Conservation (phyloP, 345 rosid genomes). For the Eucalyptus grandis region DNA sequence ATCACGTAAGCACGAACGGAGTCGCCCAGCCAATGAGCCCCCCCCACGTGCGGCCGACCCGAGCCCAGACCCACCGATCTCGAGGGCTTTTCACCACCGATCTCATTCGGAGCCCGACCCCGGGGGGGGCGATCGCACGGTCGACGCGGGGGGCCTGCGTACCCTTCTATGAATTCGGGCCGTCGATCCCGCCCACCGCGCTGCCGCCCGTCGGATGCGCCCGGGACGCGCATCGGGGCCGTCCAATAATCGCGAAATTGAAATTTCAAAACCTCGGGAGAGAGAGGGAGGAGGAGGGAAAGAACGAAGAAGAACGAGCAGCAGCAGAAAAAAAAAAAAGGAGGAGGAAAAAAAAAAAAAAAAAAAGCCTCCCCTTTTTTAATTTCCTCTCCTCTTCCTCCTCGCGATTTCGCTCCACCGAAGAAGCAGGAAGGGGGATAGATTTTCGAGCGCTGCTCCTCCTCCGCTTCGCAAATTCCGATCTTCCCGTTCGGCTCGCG, state of each 20-base stretch:
- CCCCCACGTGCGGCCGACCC: not conserved
- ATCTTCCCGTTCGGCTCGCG: not conserved
- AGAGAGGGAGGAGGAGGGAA: conserved; percentile 73
- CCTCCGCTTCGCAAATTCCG: not conserved
- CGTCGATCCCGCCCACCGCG: conserved; percentile 28
- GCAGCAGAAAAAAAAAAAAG: not conserved
- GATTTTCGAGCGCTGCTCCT: not conserved
- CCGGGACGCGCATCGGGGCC: conserved; percentile 32
- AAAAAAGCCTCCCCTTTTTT: conserved; percentile 4
- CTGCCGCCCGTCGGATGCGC: conserved; percentile 26
- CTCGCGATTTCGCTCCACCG: not conserved
- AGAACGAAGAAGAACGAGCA: conserved; percentile 9
- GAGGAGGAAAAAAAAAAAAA: too few relatives aligned
- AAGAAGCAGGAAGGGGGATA: not conserved
- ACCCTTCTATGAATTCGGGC: conserved; percentile 32
- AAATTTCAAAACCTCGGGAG: conserved; percentile 77
- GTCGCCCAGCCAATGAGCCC: not conserved
- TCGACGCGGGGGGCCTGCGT: not conserved
- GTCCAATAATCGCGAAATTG: conserved; percentile 36
- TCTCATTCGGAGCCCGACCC: not conserved
- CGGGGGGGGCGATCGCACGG: conserved; percentile 33
- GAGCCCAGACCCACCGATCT: not conserved
- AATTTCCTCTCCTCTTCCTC: not conserved
- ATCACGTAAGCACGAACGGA: not conserved
- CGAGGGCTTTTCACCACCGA: not conserved